Evolutionary conservation across 2,329 filamentous ascomycete species (phyloP).

Genomic region (Blumeriella jaapii): DNA sequence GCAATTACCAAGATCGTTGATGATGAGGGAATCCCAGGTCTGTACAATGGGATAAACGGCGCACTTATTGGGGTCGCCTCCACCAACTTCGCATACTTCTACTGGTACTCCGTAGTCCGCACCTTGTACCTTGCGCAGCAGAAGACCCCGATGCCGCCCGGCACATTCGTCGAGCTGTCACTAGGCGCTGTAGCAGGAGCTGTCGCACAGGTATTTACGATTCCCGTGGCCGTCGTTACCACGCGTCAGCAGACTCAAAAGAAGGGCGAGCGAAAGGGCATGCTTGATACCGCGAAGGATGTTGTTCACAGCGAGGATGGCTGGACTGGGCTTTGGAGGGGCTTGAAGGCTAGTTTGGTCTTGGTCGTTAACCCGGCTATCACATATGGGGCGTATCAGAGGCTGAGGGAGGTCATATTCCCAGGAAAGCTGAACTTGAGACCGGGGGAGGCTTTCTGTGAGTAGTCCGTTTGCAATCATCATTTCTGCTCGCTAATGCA

Average conservation of each 20-base stretch:
- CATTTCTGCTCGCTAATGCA: background rate
- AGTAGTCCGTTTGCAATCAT: conserved; percentile 31
- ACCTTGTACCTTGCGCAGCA: conserved; percentile 58
- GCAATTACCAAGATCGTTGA: conserved; percentile 75
- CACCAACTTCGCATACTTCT: conserved; percentile 99
- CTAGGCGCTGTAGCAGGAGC: conserved; percentile 83
- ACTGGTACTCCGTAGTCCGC: conserved; percentile 91
- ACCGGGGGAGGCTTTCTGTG: conserved; percentile 84
- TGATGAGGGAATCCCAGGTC: conserved; percentile 66
- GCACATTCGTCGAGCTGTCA: conserved; percentile 70
- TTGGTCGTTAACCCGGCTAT: conserved; percentile 94
- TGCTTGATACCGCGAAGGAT: conserved; percentile 79
- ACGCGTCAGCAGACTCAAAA: conserved; percentile 90
- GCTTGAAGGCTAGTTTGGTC: conserved; percentile 89
- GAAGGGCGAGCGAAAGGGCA: conserved; percentile 72
- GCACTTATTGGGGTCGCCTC: conserved; percentile 85
- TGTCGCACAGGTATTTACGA: conserved; percentile 88
- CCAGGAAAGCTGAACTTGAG: conserved; percentile 64
- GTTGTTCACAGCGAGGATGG: conserved; percentile 88
- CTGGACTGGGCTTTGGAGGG: conserved; percentile 80
- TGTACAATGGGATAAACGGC: conserved; percentile 83
- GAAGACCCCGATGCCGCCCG: conserved; percentile 51
- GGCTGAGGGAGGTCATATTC: conserved; percentile 67
- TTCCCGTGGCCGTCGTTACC: conserved; percentile 89
- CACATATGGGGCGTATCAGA: conserved; percentile 93